Percentiles rank a stretch among this genome's conserved stretches.
Evolutionary conservation across 768 basidiomycete species (phyloP).

Genomic region (Trametes villosa): DNA sequence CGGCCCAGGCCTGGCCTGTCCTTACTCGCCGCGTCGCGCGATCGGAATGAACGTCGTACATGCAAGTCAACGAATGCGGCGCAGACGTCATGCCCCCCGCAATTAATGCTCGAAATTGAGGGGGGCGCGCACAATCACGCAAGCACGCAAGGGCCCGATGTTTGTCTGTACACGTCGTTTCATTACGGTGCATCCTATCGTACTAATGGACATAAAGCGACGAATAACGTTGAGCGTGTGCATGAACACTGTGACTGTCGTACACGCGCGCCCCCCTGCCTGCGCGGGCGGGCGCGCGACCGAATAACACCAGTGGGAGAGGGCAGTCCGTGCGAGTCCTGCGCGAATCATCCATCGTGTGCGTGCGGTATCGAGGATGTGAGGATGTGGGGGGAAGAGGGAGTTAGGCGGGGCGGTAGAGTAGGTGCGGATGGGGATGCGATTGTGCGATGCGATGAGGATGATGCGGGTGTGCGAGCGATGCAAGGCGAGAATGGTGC

Average conservation of each 20-base stretch:
- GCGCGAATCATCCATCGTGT: conserved; percentile 24
- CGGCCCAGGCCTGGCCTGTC: too few relatives aligned
- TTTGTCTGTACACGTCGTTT: neutral
- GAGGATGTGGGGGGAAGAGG: neutral
- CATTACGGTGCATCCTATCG: conserved; percentile 8
- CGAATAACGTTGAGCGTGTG: neutral
- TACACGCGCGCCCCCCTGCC: neutral
- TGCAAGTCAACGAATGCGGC: too few relatives aligned
- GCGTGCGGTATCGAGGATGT: neutral
- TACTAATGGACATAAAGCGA: neutral
- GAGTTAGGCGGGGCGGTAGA: neutral
- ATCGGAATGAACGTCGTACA: too few relatives aligned
- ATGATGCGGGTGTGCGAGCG: neutral
- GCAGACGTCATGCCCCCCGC: too few relatives aligned
- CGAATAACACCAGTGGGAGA: conserved; percentile 7
- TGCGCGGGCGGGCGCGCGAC: neutral
- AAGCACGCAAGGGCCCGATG: neutral
- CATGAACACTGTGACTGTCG: neutral
- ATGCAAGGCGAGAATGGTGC: neutral
- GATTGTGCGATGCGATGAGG: conserved; percentile 6
- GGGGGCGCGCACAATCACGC: neutral
- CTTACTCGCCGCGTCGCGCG: too few relatives aligned
- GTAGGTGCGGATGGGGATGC: conserved; percentile 1
- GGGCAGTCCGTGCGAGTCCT: conserved; percentile 2
- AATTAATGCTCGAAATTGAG: too few relatives aligned